A percentile compares a stretch with the other conserved stretches of the same genome.
Conservation (phyloP, 495 filamentous ascomycete genomes). For the Xylona heveae region DNA sequence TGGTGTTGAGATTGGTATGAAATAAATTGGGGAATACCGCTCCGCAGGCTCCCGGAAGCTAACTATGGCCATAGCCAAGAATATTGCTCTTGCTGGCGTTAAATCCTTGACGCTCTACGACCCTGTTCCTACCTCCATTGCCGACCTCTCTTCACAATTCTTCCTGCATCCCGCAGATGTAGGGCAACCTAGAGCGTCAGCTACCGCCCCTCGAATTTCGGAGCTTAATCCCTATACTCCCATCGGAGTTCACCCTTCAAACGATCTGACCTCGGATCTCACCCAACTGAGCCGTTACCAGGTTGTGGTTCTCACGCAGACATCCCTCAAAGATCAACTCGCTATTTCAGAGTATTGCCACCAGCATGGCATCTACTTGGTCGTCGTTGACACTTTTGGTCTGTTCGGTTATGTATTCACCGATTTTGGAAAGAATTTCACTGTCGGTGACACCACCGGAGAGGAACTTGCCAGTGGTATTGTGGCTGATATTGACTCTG, state of each 20-base stretch:
- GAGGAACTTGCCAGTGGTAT: conserved; percentile 80
- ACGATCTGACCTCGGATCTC: conserved; percentile 44
- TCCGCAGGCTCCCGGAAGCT: conserved; percentile 1
- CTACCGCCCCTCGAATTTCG: conserved; percentile 71
- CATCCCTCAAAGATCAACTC: conserved; percentile 57
- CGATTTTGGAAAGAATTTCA: conserved; percentile 89
- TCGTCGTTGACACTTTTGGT: conserved; percentile 74
- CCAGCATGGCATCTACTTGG: conserved; percentile 70
- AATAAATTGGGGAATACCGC: no score
- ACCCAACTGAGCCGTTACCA: conserved; percentile 70
- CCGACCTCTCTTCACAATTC: conserved; percentile 90
- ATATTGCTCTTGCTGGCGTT: conserved; percentile 91
- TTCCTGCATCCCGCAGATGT: conserved; percentile 80
- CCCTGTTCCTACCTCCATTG: conserved; percentile 54
- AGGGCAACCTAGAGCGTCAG: conserved; percentile 72
- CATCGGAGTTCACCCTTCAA: conserved; percentile 47
- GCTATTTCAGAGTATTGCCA: conserved; percentile 82
- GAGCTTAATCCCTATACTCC: conserved; percentile 96
- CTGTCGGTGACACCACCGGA: conserved; percentile 71
- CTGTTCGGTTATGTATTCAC: conserved; percentile 94
- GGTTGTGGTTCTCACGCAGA: conserved; percentile 75
- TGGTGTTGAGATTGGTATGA: conserved; percentile 75
- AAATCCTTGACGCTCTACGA: conserved; percentile 76
- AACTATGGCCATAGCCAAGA: conserved; percentile 44
- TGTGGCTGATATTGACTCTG: conserved; percentile 68